Percentiles rank a stretch among this genome's conserved stretches.
These are phyloP conservation scores for Suillus weaverae DNA, from an alignment of 768 basidiomycete genomes.

Conservation along the genomic window DNA sequence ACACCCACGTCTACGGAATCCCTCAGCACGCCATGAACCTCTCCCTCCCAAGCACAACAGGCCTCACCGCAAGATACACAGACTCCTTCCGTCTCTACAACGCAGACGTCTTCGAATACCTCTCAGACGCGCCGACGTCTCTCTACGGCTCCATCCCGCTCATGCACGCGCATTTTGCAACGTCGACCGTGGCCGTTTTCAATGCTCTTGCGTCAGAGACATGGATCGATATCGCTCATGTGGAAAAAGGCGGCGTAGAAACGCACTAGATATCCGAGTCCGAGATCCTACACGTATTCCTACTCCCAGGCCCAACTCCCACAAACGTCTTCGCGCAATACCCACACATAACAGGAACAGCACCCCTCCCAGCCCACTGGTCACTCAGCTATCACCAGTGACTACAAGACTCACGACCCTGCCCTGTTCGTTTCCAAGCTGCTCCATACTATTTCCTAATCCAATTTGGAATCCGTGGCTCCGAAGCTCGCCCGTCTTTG, in stretches of 20 bases:
- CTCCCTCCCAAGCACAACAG: slow-evolving; percentile 84
- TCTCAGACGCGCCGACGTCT: slow-evolving; percentile 72
- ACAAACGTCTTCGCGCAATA: slow-evolving; percentile 85
- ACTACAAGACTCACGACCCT: no score
- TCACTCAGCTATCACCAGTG: slow-evolving; percentile 96
- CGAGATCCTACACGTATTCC: slow-evolving; percentile 91
- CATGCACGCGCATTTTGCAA: slow-evolving; percentile 88
- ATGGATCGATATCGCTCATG: slow-evolving; percentile 88
- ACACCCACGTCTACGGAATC: slow-evolving; percentile 91
- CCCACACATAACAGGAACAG: slow-evolving; percentile 77
- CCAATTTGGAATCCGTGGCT: no score
- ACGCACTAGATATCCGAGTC: slow-evolving; percentile 99
- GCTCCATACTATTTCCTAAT: no score
- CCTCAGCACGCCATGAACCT: slow-evolving; percentile 94
- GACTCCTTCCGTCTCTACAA: slow-evolving; percentile 97
- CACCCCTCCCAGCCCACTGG: slow-evolving; percentile 88
- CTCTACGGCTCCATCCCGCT: slow-evolving; percentile 92
- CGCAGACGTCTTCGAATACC: slow-evolving; percentile 94
- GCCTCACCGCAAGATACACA: slow-evolving; percentile 70
- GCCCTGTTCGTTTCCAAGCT: no score
- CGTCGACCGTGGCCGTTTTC: slow-evolving; percentile 89
- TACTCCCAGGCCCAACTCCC: slow-evolving; percentile 89
- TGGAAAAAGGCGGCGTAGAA: slow-evolving; percentile 47
- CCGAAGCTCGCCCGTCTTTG: no score
- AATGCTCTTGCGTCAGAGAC: slow-evolving; percentile 88